These are phyloP conservation scores for Zygoascus tannicola DNA, from an alignment of 805 yeast genomes.

Conservation along the genomic window DNA sequence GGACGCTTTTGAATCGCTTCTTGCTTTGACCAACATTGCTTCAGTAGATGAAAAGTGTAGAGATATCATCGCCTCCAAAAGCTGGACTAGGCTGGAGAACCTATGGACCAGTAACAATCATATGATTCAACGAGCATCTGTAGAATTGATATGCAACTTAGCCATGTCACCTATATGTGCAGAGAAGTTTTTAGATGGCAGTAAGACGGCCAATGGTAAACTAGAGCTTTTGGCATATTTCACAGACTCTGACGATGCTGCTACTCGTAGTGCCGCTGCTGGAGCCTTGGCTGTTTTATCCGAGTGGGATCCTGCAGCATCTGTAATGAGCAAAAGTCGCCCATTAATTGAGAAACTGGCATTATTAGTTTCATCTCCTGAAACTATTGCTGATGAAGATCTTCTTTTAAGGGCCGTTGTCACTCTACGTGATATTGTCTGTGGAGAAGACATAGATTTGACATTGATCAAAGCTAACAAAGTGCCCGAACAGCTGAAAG, in stretches of 20 bases:
- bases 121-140: conserved; percentile 46
- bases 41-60: conserved; percentile 36
- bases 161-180: conserved; percentile 33
- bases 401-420: background rate
- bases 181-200: conserved; percentile 28
- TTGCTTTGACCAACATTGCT: conserved; percentile 62
- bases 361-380: conserved; percentile 4
- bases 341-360: conserved; percentile 17
- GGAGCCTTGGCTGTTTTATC: conserved; percentile 33
- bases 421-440: background rate
- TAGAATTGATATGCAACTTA: conserved; percentile 58
- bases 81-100: conserved; percentile 40
- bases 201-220: conserved; percentile 20
- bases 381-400: conserved; percentile 3
- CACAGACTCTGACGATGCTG: conserved; percentile 26
- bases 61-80: conserved; percentile 31
- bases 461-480: background rate
- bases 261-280: conserved; percentile 30
- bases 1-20: conserved; percentile 43
- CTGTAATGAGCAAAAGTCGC: conserved; percentile 20
- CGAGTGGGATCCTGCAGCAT: conserved; percentile 29
- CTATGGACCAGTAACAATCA: conserved; percentile 37
- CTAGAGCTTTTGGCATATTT: conserved; percentile 27
- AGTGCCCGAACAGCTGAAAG: background rate
- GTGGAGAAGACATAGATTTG: conserved; percentile 1